Evolutionary conservation across 2,329 filamentous ascomycete genomes (phyloP).

Genomic region (Fusarium longipes): DNA sequence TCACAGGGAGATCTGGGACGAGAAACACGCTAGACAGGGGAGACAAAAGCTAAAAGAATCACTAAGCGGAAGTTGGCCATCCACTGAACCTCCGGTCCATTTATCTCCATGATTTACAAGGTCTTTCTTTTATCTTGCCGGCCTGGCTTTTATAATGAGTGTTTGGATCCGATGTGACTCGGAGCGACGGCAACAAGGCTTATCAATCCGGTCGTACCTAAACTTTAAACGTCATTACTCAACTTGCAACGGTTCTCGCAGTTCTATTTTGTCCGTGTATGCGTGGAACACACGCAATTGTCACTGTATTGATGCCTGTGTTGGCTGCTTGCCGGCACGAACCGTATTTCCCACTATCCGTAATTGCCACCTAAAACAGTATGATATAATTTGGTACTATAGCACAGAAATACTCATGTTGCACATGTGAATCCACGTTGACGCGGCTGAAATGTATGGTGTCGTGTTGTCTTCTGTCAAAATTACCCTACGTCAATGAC

Average conservation of each 20-base stretch:
- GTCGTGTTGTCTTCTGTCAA: not conserved
- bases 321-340: too few relatives aligned
- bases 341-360: not conserved
- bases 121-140: not conserved
- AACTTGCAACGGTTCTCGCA: not conserved
- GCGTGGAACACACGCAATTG: not conserved
- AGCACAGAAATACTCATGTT: not conserved
- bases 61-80: conserved; percentile 4
- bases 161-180: not conserved
- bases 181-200: not conserved
- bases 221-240: not conserved
- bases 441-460: not conserved
- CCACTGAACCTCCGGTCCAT: conserved; percentile 8
- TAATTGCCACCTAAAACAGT: not conserved
- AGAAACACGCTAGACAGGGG: not conserved
- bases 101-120: not conserved
- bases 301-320: not conserved
- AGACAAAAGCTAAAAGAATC: fast-evolving
- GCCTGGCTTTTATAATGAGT: not conserved
- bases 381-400: not conserved
- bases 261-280: not conserved
- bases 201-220: not conserved
- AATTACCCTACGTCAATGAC: not conserved
- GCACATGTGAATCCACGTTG: not conserved
- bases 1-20: not conserved